These are phyloP conservation scores for Isoetes taiwanensis DNA, from an alignment of 75 land plant genomes.

Conservation along the genomic window DNA sequence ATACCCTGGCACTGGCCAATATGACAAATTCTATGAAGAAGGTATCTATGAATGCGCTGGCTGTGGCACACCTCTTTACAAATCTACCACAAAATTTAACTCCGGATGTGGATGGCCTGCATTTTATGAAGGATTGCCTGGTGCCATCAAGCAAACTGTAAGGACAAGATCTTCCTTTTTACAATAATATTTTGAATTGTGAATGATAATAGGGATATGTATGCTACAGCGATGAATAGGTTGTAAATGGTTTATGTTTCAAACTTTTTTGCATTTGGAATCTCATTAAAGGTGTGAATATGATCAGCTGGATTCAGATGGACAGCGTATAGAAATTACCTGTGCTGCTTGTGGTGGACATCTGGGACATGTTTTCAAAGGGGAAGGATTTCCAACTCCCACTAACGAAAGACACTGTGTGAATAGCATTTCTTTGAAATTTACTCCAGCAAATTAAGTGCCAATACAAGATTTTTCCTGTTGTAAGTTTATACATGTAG, in stretches of 20 bases:
- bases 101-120: slow-evolving; percentile 99
- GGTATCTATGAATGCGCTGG: slow-evolving; percentile 81
- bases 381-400: slow-evolving; percentile 74
- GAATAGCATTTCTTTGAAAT: slow-evolving; percentile 85
- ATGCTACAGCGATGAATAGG: too few relatives aligned
- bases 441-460: slow-evolving; percentile 52
- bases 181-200: too few relatives aligned
- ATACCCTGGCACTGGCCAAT: slow-evolving; percentile 70
- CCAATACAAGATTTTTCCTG: too few relatives aligned
- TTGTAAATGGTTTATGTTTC: too few relatives aligned
- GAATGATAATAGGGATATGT: too few relatives aligned
- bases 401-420: slow-evolving; percentile 96
- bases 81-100: slow-evolving; percentile 79
- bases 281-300: too few relatives aligned
- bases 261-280: too few relatives aligned
- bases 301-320: slow-evolving; percentile 91
- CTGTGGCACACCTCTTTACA: slow-evolving; percentile 87
- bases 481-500: too few relatives aligned
- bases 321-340: slow-evolving; percentile 76
- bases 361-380: slow-evolving; percentile 92
- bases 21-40: slow-evolving; percentile 61
- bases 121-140: slow-evolving; percentile 88
- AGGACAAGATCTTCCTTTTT: too few relatives aligned
- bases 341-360: slow-evolving; percentile 98
- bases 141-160: slow-evolving; percentile 72